Evolutionary conservation across 169 alveolate species (phyloP).

Genomic region (Plasmodium adleri): DNA sequence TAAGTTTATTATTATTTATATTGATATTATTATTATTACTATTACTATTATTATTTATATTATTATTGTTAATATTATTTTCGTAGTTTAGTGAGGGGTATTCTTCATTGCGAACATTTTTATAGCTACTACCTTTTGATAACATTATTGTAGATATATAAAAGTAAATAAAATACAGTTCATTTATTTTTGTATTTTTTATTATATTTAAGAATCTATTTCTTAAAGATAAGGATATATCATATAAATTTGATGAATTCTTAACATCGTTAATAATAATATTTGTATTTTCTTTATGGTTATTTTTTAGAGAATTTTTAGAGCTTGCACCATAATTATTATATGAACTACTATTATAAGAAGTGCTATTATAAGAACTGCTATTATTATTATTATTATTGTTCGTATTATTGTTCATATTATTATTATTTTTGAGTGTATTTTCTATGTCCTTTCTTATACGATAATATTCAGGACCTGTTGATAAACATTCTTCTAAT

Average conservation of each 20-base stretch:
- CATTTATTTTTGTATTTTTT: constrained; percentile 66
- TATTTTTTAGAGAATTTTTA: neutral
- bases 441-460: constrained; percentile 69
- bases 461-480: constrained; percentile 73
- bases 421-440: constrained; percentile 1
- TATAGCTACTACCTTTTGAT: neutral
- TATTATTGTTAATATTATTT: neutral
- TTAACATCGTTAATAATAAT: constrained; percentile 2
- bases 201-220: constrained; percentile 63
- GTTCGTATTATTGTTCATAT: neutral
- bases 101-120: constrained; percentile 16
- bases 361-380: neutral
- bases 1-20: neutral
- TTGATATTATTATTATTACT: no score
- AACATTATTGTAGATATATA: constrained; percentile 23
- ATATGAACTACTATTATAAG: neutral
- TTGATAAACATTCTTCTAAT: constrained; percentile 76
- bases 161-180: constrained; percentile 49
- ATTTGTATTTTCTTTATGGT: constrained; percentile 1
- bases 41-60: neutral
- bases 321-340: neutral
- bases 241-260: constrained; percentile 41
- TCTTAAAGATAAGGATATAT: constrained; percentile 59
- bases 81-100: constrained; percentile 21
- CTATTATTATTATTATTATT: neutral